Evolutionary conservation across 345 rosid species (phyloP), one percentile per base, ranked within the genome.

Genomic region (Salix brachista): DNA sequence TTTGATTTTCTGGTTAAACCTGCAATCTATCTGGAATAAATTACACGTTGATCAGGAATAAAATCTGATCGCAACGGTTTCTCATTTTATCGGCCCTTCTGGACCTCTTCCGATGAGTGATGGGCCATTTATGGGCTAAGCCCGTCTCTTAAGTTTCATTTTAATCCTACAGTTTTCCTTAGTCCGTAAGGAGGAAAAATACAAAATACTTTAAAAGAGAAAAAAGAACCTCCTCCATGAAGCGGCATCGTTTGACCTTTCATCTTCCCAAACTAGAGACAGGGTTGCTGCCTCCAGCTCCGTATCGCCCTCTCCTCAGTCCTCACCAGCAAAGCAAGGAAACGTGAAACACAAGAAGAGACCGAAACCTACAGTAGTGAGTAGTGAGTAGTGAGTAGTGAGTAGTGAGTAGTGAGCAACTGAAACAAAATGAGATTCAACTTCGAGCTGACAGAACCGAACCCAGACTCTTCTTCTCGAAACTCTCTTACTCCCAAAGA

Each of bases 401-500:
- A 6, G 48, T 12, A 58, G 6, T 4, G 39, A 41, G 44, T 41
- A 41, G 6, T 19, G 39, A 37, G 8, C 16, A 21, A 50, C 23
- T 37, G 48, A 19, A 64, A 5, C 13, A 80, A 19, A 30, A 95
- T 91, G 99, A 86, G 89, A 79, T 91, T 80, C 84, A 87, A 77
- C 79, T 89, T 93, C 75, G 87, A 90, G 14, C 72, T 85, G 17
- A 21, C 77, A 23, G 88, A 86, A 34, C 72, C 80, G 1, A 69
- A 78, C 14, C 66, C 71, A 19, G 73, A 73, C n/a, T 64, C 77
- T 50, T 85, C 80, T 60, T 76, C 87, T 30, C 74, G 82, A 42
- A 72, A 78, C 52, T 85, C 92, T 76, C 81, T 77, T 48, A 84
- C 91, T 72, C 86, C 92, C 1, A 89, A 84, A 76, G 94, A 86